Evolutionary conservation across 306 rosid species (phyloP).

Genomic region (Cucurbita argyrosperma): DNA sequence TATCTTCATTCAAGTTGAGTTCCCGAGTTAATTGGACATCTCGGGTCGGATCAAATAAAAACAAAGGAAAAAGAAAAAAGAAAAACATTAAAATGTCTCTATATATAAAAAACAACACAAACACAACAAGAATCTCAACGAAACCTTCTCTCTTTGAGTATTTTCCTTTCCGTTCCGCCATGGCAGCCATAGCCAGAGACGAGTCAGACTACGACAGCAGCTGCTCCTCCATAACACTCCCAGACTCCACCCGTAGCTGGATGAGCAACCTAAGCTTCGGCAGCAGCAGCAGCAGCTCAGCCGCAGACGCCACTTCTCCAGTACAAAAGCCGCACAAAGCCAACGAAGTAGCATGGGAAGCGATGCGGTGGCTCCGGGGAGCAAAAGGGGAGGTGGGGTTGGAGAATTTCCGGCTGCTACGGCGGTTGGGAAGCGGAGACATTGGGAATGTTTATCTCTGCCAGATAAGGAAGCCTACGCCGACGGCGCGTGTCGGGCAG

Average conservation of each 20-base stretch:
- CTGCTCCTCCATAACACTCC: conserved; percentile 63
- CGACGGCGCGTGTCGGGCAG: conserved; percentile 23
- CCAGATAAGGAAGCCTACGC: conserved; percentile 57
- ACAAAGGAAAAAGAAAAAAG: too few relatives aligned
- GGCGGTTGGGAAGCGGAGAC: conserved; percentile 81
- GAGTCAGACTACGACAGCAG: conserved; percentile 75
- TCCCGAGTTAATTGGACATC: too few relatives aligned
- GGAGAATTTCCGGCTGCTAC: conserved; percentile 64
- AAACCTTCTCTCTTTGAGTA: not conserved
- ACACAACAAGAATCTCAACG: not conserved
- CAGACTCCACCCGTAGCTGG: conserved; percentile 75
- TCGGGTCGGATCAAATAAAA: too few relatives aligned
- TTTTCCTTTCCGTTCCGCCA: too few relatives aligned
- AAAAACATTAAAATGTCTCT: too few relatives aligned
- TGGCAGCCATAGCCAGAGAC: conserved; percentile 15
- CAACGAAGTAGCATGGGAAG: conserved; percentile 79
- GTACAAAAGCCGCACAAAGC: conserved; percentile 64
- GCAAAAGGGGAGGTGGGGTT: conserved; percentile 55
- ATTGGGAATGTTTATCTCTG: conserved; percentile 86
- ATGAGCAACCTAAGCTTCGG: conserved; percentile 77
- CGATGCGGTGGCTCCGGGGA: conserved; percentile 48
- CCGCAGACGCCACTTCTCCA: conserved; percentile 13
- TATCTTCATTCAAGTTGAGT: too few relatives aligned
- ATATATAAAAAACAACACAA: not conserved
- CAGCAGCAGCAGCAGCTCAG: conserved; percentile 58